Base-by-base conservation (phyloP, 2,329 filamentous ascomycete species). In the Paecilomyces formosus region DNA sequence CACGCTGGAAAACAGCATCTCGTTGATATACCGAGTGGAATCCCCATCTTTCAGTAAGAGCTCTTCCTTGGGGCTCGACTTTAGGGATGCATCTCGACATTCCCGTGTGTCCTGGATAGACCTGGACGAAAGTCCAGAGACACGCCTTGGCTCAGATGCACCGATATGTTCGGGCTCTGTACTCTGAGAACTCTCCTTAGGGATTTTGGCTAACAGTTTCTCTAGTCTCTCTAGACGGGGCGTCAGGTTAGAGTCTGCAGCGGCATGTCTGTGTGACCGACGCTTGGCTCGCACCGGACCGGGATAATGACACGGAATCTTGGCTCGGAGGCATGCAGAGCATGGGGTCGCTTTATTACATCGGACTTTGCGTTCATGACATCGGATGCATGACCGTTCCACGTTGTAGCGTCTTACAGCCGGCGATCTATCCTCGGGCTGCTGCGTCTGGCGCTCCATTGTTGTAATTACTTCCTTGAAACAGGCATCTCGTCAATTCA, bases 21-120 rank as follows among this genome's bases (percentile, higher is more conserved):
- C 68, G n/a, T 70, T 67, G 49, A 70, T 67, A 56, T 70, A 70
- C n/a, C 57, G 59, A 26, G 59, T 61, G 5, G 60, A 63, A 21
- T 24, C 21, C 28, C 68, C 68, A 28, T 67, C 65, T 31, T 62
- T 64, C 21, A 59, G 63, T 13, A 70, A 28, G 13, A 69, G 61
- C 2, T 66, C 66, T 18, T 56, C 60, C 3, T 61, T 52, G 7
- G 51, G 54, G 13, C 12, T 28, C 13, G 56, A 49, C 12, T 53
- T 35, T 15, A 31, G 58, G 12, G 53, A 50, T n/a, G 54, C 15
- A 49, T 11, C 35, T n/a, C 15, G 50, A 33, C 18, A 3, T 12
- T 26, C 22, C 15, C 15, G 35, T 8, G 3, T 45, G 18, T 45
- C 35, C 18, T 15, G n/a, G 35, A 18, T 8, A 18, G 39, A n/a